These are phyloP conservation scores for Citrus medica DNA, from an alignment of 345 rosid species.

Conservation along the genomic window DNA sequence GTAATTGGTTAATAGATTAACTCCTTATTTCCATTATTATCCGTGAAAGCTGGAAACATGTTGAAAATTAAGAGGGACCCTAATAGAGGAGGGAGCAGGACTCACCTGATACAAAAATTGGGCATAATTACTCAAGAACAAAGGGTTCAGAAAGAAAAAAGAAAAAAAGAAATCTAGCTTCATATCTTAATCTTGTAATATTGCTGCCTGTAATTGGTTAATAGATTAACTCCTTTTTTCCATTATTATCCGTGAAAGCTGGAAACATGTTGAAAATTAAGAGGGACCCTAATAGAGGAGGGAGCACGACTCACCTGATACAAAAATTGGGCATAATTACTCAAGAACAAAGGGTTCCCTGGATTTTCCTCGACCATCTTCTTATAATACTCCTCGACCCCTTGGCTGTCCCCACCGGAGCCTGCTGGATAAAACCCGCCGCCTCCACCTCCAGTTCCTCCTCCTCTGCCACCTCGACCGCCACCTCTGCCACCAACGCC, in stretches of 20 bases:
- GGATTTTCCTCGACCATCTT: slow-evolving; percentile 57
- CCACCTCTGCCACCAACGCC: slow-evolving; percentile 22
- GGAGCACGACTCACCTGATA: slow-evolving; percentile 34
- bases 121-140: slow-evolving; percentile 60
- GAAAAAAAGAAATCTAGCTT: not conserved
- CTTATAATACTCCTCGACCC: slow-evolving; percentile 48
- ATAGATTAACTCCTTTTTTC: not conserved
- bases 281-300: not conserved
- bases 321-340: slow-evolving; percentile 61
- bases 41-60: not conserved
- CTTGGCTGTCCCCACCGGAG: slow-evolving; percentile 23
- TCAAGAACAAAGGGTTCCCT: slow-evolving; percentile 43
- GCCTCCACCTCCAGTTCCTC: not conserved
- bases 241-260: not conserved
- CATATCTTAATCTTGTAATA: not conserved
- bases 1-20: not conserved
- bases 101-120: slow-evolving; percentile 50
- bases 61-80: not conserved
- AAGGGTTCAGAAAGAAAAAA: too few species aligned
- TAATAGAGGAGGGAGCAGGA: not conserved
- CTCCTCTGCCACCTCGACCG: slow-evolving; percentile 8
- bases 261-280: not conserved
- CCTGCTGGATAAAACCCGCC: slow-evolving; percentile 21
- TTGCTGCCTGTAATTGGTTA: not conserved
- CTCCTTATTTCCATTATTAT: not conserved